These are phyloP conservation scores for Santalum album DNA, from an alignment of 164 flowering plant genomes.

Conservation along the genomic window DNA sequence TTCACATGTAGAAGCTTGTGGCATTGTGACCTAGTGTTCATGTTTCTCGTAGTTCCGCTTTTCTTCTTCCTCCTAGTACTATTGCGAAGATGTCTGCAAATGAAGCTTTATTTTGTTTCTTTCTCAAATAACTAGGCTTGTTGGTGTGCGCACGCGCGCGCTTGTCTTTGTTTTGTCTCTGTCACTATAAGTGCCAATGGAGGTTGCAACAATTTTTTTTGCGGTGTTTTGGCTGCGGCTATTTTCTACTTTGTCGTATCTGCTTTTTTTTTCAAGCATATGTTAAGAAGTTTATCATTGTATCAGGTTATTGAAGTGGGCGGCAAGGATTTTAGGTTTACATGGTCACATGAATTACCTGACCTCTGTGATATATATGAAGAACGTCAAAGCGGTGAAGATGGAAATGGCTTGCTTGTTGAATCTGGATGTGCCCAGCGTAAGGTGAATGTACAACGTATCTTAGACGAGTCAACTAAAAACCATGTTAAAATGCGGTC, in stretches of 20 bases:
- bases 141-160: too few relatives aligned
- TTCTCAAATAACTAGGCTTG: too few relatives aligned
- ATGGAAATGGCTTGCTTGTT: slow-evolving; percentile 82
- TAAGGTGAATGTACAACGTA: slow-evolving; percentile 82
- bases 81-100: too few relatives aligned
- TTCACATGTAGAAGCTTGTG: too few relatives aligned
- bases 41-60: too few relatives aligned
- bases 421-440: slow-evolving; percentile 93
- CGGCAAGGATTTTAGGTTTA: slow-evolving; percentile 81
- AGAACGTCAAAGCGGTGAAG: slow-evolving; percentile 72
- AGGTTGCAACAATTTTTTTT: not conserved
- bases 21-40: too few relatives aligned
- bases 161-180: too few relatives aligned
- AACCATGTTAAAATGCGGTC: slow-evolving; percentile 93
- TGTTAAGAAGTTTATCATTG: slow-evolving; percentile 5
- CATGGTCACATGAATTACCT: slow-evolving; percentile 76
- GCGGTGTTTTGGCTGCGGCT: not conserved
- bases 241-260: slow-evolving; percentile 13
- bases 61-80: too few relatives aligned
- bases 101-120: too few relatives aligned
- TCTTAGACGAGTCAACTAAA: slow-evolving; percentile 84
- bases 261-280: slow-evolving; percentile 25
- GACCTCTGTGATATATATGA: slow-evolving; percentile 92
- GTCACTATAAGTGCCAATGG: not conserved
- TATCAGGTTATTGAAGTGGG: slow-evolving; percentile 86